Conservation (phyloP, 495 filamentous ascomycete genomes). For the Aspergillus diversus region DNA sequence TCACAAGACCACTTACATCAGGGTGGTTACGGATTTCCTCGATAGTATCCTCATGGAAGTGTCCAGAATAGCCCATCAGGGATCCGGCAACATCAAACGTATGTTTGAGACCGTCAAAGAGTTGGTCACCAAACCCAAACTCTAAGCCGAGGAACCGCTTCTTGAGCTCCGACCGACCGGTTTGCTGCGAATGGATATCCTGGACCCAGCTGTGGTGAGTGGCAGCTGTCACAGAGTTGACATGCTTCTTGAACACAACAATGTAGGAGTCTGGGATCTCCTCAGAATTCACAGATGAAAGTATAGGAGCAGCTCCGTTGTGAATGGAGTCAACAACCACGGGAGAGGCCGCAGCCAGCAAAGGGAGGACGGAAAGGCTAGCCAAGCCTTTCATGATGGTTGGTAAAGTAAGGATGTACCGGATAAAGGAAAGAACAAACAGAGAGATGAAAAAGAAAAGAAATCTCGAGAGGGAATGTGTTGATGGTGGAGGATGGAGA, state of each 20-base stretch:
- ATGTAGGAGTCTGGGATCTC: constrained; percentile 93
- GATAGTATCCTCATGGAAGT: constrained; percentile 92
- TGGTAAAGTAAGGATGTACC: constrained; percentile 41
- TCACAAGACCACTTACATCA: constrained; percentile 73
- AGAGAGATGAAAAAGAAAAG: constrained; percentile 27
- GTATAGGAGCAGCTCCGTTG: constrained; percentile 82
- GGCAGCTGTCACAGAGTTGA: constrained; percentile 64
- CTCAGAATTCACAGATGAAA: constrained; percentile 76
- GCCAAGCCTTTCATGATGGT: constrained; percentile 75
- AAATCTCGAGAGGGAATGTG: constrained; percentile 22
- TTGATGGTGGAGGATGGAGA: constrained; percentile 27
- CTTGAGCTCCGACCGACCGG: constrained; percentile 76
- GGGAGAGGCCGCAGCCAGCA: constrained; percentile 74
- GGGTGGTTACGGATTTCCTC: constrained; percentile 94
- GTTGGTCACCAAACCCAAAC: constrained; percentile 67
- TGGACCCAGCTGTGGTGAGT: constrained; percentile 93
- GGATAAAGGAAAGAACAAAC: constrained; percentile 31
- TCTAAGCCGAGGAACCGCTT: constrained; percentile 71
- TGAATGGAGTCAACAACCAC: constrained; percentile 79
- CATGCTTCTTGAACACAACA: constrained; percentile 97
- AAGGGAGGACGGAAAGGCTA: constrained; percentile 65
- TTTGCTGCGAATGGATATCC: constrained; percentile 62
- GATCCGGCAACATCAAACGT: constrained; percentile 87
- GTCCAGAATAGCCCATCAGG: constrained; percentile 89
- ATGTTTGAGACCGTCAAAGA: constrained; percentile 88